These are phyloP conservation scores for Sungouiella blattae DNA, from an alignment of 805 yeast species.

Conservation along the genomic window DNA sequence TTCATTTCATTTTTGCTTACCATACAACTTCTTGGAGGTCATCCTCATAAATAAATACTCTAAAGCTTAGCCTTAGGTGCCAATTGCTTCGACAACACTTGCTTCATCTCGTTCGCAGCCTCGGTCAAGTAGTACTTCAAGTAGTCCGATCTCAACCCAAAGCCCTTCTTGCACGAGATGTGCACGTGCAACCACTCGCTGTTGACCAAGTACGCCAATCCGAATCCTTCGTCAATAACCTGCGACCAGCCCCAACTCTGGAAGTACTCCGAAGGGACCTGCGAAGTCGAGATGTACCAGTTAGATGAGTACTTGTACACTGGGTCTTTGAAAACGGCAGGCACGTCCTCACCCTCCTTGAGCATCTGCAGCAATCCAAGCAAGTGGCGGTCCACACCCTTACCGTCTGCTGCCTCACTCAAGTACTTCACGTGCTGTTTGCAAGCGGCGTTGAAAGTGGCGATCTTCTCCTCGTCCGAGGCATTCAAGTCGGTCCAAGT, in stretches of 20 bases:
- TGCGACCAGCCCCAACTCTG: constrained; percentile 97
- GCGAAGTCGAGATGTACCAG: constrained; percentile 89
- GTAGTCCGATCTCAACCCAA: constrained; percentile 52
- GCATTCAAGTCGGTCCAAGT: constrained; percentile 63
- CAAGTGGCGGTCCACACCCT: constrained; percentile 91
- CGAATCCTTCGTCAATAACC: constrained; percentile 90
- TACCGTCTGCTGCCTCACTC: constrained; percentile 75
- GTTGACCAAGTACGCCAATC: constrained; percentile 90
- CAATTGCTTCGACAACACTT: constrained; percentile 46
- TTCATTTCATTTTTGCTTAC: too few relatives aligned
- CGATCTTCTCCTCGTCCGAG: constrained; percentile 53
- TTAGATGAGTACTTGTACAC: constrained; percentile 69
- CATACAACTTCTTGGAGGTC: not conserved
- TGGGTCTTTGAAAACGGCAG: constrained; percentile 72
- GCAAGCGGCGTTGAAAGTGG: constrained; percentile 68
- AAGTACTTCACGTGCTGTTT: constrained; percentile 72
- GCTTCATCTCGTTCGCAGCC: constrained; percentile 79
- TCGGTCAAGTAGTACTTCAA: constrained; percentile 67
- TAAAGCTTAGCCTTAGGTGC: constrained; percentile 39
- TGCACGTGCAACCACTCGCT: constrained; percentile 82
- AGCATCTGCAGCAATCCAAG: constrained; percentile 80
- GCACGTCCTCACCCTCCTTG: constrained; percentile 53
- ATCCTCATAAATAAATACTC: not conserved
- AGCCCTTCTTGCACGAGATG: constrained; percentile 68
- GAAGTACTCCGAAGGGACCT: constrained; percentile 73